Base-by-base conservation (phyloP, 2,329 filamentous ascomycete genomes). In the Beauveria varroae region DNA sequence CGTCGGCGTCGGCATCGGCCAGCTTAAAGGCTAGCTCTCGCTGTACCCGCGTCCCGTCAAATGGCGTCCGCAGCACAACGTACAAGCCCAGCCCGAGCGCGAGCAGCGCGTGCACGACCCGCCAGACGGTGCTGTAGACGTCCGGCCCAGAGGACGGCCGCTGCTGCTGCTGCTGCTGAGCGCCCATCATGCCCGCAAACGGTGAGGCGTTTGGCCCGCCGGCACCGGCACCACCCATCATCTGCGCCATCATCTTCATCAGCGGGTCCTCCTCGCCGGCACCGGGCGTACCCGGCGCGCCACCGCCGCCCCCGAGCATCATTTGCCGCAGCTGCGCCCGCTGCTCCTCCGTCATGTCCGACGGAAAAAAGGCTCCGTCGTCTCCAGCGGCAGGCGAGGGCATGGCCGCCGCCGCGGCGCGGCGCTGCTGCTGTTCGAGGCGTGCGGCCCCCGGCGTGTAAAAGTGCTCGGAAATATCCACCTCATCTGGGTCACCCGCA, bases 391-490 rank as follows among this genome's bases (percentile, higher is more conserved):
- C 40, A 64, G 5, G 65, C 57, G 37, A 71, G 64, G 37, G 73
- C 67, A 50, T n/a, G 57, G 77, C 68, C 24, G 44, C 44, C 68
- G 16, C 8, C 30, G 22, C 22, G 34, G 22, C 22, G 34, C 20
- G 40, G 10, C 53, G 41, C 28, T 37, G 55, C 30, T 47, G 41
- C 22, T 26, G 22, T 34, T 18, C 34, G 46, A 67, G 63, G 8
- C 57, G 55, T 8, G 68, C 64, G 10, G 75, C 74, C 26, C 76
- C 73, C 1, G 86, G 86, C 40, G 81, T 74, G 73, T 88, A 89
- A 73, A 81, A 87, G 74, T 90, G 88, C 65, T 87, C 75, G n/a
- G 88, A 90, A 66, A 93, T 91, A 71, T 93, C 89, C 65, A 91
- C 82, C 72, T 92, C 90, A 5, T 86, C 88, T 6, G 89, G 89